Base-by-base conservation (phyloP, 169 alveolate genomes). In the Eimeria sp. region DNA sequence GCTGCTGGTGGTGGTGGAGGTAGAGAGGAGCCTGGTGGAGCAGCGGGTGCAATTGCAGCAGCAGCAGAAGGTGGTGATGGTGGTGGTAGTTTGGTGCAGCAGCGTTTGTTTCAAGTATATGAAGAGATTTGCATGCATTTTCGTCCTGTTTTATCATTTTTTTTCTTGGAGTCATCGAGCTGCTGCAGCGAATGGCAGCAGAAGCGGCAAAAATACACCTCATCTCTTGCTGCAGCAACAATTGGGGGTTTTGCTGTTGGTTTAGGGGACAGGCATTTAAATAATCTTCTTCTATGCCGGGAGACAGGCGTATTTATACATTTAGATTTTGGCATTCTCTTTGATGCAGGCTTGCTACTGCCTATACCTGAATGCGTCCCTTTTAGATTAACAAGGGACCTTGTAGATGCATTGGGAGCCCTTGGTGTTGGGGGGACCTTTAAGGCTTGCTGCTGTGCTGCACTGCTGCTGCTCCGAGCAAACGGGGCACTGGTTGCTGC, bases 301-400 rank as follows among this genome's bases (percentile, higher is more conserved):
- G 95, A 97, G 75, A 98, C 99, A 5, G 98, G 98, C 4, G 98
- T 98, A 92, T 96, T 98, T 78, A 98, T 98, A 9, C 99, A 98
- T 97, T 98, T 99, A 83, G 99, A 99, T 97, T 99, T 99, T 95
- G 99, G 99, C 20, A 99, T 98, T 95, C 97, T 99, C 63, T 99
- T 98, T 92, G 99, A 98, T 82, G 98, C 98, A 34, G 99, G 99
- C 2, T 98, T 97, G 99, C 97, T 97, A 92, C 97, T 98, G 61
- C 98, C 98, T 94, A 97, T 98, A 96, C 99, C 99, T 5, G 99
- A 99, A 96, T 7, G 95, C 95, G 99, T 98, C 34, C 99, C 99
- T 20, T 99, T 98, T 94, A 98, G 99, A 92, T 96, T 99, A 84
- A 98, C 99, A 20, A 97, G 99, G 73, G 99, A 99, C 99, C 97